These are phyloP conservation scores for Lichtheimia corymbifera DNA, from an alignment of 371 early-diverging fungal species.

Conservation along the genomic window DNA sequence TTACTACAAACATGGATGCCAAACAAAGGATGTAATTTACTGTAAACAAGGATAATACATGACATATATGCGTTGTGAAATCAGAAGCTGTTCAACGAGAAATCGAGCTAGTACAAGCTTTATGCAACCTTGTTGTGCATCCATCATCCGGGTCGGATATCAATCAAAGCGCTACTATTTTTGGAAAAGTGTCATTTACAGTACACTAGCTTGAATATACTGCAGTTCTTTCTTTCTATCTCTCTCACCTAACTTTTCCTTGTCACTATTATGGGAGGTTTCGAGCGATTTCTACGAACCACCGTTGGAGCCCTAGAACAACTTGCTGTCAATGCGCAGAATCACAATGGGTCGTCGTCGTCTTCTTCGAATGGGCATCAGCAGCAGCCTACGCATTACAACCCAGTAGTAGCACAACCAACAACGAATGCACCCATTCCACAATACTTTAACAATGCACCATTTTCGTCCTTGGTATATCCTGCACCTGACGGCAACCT, in stretches of 20 bases:
- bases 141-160: too few relatives aligned
- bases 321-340: slow-evolving; percentile 7
- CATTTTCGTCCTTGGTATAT: slow-evolving; percentile 12
- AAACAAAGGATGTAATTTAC: too few relatives aligned
- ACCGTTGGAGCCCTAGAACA: slow-evolving; percentile 13
- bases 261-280: slow-evolving; percentile 8
- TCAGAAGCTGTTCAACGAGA: too few relatives aligned
- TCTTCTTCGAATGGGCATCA: not conserved
- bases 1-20: too few relatives aligned
- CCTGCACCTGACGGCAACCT: slow-evolving; percentile 23
- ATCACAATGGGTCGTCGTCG: not conserved
- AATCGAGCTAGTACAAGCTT: too few relatives aligned
- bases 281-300: slow-evolving; percentile 13
- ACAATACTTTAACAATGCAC: slow-evolving; percentile 1
- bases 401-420: not conserved
- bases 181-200: too few relatives aligned
- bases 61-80: too few relatives aligned
- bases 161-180: too few relatives aligned
- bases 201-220: too few relatives aligned
- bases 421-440: not conserved
- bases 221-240: not conserved
- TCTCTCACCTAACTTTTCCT: not conserved
- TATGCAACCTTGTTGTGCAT: too few relatives aligned
- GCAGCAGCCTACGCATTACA: not conserved
- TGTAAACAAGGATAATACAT: too few relatives aligned